Base-by-base conservation (phyloP, 257 asterid genomes). In the Cordia subcordata region DNA sequence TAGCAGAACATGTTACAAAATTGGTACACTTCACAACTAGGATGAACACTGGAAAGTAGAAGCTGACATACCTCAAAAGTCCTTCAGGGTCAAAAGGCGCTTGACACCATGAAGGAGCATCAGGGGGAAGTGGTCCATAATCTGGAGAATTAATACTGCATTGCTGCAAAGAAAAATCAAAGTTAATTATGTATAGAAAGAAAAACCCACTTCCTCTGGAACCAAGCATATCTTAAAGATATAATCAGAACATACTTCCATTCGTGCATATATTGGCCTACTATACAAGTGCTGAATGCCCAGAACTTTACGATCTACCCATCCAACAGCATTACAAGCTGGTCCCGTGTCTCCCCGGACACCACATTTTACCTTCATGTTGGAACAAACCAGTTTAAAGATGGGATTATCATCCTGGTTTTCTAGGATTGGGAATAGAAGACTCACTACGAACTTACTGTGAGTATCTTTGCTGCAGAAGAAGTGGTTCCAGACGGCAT, bases 61-160 rank as follows among this genome's bases (percentile, higher is more conserved):
- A 10, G 15, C 10, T 3, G 10, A 68, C 58, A 75, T 64, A 85
- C 94, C 94, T 85, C 72, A 85, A 68, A 46, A 79, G 64, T 53
- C 94, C 94, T 79, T 85, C 94, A 9, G 94, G 94, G 53, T 85
- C 90, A 10, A 82, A 85, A 52, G 94, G 90, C 59, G 90, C 87
- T 66, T 58, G 82, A 58, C 94, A 85, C 94, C 94, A 85, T 32
- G 88, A 75, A 45, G 94, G 90, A 72, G 90, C 83, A 72, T 66
- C 70, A 38, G 72, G 75, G 22, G 94, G 94, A 56, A 76, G 90
- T 17, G 88, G 86, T 23, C 94, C 94, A 18, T 85, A 72, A 72
- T 82, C 84, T 22, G 94, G 94, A 45, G 90, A 85, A 70, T 85
- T 82, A 45, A 76, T 57, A 67, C 90, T 85, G 68, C 94, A 82